Conservation (phyloP, 805 yeast species). For the Vanderwaltozyma yarrowii region DNA sequence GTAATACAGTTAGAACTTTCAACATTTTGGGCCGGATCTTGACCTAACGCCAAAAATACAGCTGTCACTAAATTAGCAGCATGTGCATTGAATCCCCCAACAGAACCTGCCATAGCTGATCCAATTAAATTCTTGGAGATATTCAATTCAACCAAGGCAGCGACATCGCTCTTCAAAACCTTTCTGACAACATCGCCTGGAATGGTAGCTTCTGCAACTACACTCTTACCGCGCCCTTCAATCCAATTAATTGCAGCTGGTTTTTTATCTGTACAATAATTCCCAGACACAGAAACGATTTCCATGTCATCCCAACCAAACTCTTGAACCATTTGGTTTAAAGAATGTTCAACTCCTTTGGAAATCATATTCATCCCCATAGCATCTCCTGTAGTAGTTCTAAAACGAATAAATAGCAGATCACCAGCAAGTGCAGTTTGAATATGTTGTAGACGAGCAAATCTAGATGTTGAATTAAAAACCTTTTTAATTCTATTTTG, state of each 20-base stretch:
- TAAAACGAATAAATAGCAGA: slow-evolving; percentile 76
- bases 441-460: slow-evolving; percentile 85
- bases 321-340: slow-evolving; percentile 74
- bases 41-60: slow-evolving; percentile 89
- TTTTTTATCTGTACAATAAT: slow-evolving; percentile 95
- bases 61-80: slow-evolving; percentile 97
- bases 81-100: slow-evolving; percentile 98
- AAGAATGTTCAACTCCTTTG: slow-evolving; percentile 87
- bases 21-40: slow-evolving; percentile 98
- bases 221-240: slow-evolving; percentile 97
- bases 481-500: slow-evolving; percentile 71
- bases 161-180: slow-evolving; percentile 85
- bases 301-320: slow-evolving; percentile 93
- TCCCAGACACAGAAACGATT: slow-evolving; percentile 87
- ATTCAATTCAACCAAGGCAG: slow-evolving; percentile 83
- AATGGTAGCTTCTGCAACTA: slow-evolving; percentile 89
- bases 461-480: slow-evolving; percentile 95
- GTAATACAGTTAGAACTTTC: slow-evolving; percentile 97
- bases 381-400: slow-evolving; percentile 98
- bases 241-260: slow-evolving; percentile 99
- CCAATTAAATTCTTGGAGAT: slow-evolving; percentile 86
- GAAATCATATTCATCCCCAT: slow-evolving; percentile 99
- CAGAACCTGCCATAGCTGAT: slow-evolving; percentile 95
- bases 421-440: slow-evolving; percentile 98
- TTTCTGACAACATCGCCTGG: slow-evolving; percentile 70